These are phyloP conservation scores for Tripterygium wilfordii DNA, from an alignment of 177 flowering plant species.

Conservation along the genomic window DNA sequence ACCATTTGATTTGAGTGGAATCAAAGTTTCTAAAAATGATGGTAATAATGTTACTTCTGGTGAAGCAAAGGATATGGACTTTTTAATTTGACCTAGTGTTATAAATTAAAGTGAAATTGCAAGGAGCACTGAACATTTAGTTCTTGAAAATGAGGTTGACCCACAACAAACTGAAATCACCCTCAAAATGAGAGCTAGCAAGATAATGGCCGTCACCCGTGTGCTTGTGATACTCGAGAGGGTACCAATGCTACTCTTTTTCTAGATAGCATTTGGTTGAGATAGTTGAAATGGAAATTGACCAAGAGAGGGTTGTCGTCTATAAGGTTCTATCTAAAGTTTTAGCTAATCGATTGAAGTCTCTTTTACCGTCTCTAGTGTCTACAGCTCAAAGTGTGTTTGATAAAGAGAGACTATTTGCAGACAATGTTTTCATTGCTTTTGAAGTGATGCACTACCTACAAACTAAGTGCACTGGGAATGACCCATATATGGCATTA, in stretches of 20 bases:
- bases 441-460: background rate
- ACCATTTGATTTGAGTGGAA: conserved; percentile 38
- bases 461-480: background rate
- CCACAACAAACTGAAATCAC: conserved; percentile 19
- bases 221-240: conserved; percentile 13
- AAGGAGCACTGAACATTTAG: conserved; percentile 12
- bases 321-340: conserved; percentile 22
- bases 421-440: background rate
- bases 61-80: conserved; percentile 16
- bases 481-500: background rate
- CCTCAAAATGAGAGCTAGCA: conserved; percentile 14
- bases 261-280: conserved; percentile 12
- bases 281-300: conserved; percentile 27
- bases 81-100: conserved; percentile 15
- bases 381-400: background rate
- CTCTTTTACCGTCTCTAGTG: background rate
- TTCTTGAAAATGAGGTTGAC: conserved; percentile 15
- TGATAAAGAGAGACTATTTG: background rate
- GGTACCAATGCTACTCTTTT: conserved; percentile 1
- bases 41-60: conserved; percentile 16
- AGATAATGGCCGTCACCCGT: conserved; percentile 1
- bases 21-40: conserved; percentile 23
- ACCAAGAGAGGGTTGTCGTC: conserved; percentile 12
- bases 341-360: background rate
- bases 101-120: conserved; percentile 16